These are phyloP conservation scores for Saccharomycopsis synnaedendra DNA, from an alignment of 805 yeast species.

Conservation along the genomic window DNA sequence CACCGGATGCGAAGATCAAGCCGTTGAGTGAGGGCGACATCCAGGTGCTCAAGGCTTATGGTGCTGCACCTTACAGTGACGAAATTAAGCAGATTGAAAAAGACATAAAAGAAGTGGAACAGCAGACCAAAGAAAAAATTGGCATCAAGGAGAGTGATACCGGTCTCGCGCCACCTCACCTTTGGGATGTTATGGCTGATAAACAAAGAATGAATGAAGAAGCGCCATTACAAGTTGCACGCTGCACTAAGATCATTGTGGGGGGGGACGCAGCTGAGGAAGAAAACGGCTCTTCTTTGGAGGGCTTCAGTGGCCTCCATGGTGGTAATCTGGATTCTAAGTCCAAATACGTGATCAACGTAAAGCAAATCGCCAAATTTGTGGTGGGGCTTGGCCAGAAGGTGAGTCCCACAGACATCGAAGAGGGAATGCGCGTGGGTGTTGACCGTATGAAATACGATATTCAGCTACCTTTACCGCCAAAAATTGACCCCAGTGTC, in stretches of 20 bases:
- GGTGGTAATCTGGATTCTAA: slow-evolving; percentile 26
- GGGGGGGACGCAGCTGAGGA: slow-evolving; percentile 24
- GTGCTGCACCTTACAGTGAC: slow-evolving; percentile 91
- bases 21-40: slow-evolving; percentile 96
- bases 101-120: slow-evolving; percentile 77
- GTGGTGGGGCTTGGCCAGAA: slow-evolving; percentile 95
- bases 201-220: slow-evolving; percentile 87
- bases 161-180: slow-evolving; percentile 91
- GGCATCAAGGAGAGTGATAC: slow-evolving; percentile 95
- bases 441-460: slow-evolving; percentile 96
- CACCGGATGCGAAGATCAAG: slow-evolving; percentile 58
- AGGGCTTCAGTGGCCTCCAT: slow-evolving; percentile 14
- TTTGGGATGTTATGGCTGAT: slow-evolving; percentile 98
- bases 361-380: slow-evolving; percentile 96
- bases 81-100: slow-evolving; percentile 73
- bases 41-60: slow-evolving; percentile 92
- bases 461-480: slow-evolving; percentile 94
- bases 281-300: slow-evolving; percentile 18
- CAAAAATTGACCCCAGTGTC: slow-evolving; percentile 93
- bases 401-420: slow-evolving; percentile 96
- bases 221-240: slow-evolving; percentile 94
- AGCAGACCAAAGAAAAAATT: slow-evolving; percentile 83
- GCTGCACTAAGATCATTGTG: slow-evolving; percentile 94
- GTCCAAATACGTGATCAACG: slow-evolving; percentile 87
- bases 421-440: slow-evolving; percentile 99